Percentiles rank a stretch among this genome's conserved stretches.
Evolutionary conservation across 23 red algal species (phyloP).

Genomic region (Gracilaria domingensis): DNA sequence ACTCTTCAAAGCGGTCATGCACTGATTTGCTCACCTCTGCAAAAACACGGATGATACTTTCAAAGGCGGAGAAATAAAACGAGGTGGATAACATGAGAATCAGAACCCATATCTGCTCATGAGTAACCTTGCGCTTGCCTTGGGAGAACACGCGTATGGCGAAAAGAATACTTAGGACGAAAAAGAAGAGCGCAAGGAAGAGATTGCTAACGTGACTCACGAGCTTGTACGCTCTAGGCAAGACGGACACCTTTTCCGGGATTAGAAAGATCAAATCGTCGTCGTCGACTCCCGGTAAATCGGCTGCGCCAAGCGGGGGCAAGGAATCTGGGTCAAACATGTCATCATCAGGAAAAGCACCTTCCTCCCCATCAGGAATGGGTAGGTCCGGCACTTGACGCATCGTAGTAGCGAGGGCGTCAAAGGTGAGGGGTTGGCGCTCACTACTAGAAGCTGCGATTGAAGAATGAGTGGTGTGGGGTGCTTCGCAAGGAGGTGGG

Average conservation of each 20-base stretch:
- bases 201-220: conserved; percentile 18
- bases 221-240: not conserved
- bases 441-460: not conserved
- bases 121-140: conserved; percentile 23
- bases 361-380: not conserved
- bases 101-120: conserved; percentile 79
- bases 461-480: not conserved
- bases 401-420: not conserved
- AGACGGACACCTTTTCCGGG: not conserved
- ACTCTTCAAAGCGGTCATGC: not conserved
- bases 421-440: not conserved
- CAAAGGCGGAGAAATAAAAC: conserved; percentile 27
- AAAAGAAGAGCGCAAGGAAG: conserved; percentile 46
- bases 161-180: conserved; percentile 22
- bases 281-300: not conserved
- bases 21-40: not conserved
- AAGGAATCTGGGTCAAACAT: not conserved
- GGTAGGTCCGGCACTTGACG: not conserved
- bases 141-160: conserved; percentile 43
- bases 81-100: conserved; percentile 2
- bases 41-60: conserved; percentile 10
- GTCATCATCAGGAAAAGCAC: not conserved
- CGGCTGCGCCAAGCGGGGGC: not conserved
- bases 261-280: not conserved
- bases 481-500: not conserved